These are phyloP conservation scores for Verruconis gallopava DNA, from an alignment of 2,329 filamentous ascomycete species.

Conservation along the genomic window DNA sequence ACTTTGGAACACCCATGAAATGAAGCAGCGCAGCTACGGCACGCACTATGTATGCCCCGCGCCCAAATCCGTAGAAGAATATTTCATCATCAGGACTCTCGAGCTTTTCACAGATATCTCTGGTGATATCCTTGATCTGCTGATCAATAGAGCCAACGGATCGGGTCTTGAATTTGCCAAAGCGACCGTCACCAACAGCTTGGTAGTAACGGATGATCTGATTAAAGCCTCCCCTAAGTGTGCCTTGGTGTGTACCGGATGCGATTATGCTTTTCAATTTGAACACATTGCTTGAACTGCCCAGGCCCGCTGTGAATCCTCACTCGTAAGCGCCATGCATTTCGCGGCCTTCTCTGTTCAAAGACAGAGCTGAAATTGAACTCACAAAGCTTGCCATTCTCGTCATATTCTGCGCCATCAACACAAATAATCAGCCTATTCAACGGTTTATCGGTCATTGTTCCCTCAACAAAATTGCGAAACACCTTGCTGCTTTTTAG, in stretches of 20 bases:
- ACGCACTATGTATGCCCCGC: background rate
- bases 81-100: background rate
- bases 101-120: background rate
- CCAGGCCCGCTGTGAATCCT: no score
- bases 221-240: background rate
- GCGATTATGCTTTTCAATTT: constrained; percentile 1
- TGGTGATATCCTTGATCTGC: background rate
- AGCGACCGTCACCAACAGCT: background rate
- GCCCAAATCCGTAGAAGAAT: background rate
- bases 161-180: background rate
- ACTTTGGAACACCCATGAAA: background rate
- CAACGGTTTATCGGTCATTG: background rate
- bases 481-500: no score
- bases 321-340: no score
- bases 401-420: background rate
- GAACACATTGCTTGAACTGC: background rate
- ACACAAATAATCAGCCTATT: background rate
- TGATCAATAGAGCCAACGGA: background rate
- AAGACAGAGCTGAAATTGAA: no score
- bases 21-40: background rate
- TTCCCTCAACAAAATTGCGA: no score
- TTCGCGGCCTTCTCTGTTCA: no score
- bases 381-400: no score
- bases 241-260: background rate
- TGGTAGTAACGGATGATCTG: constrained; percentile 1